Evolutionary conservation across 768 basidiomycete species (phyloP), one percentile per base, ranked within the genome.

Genomic region (Mycena pura): DNA sequence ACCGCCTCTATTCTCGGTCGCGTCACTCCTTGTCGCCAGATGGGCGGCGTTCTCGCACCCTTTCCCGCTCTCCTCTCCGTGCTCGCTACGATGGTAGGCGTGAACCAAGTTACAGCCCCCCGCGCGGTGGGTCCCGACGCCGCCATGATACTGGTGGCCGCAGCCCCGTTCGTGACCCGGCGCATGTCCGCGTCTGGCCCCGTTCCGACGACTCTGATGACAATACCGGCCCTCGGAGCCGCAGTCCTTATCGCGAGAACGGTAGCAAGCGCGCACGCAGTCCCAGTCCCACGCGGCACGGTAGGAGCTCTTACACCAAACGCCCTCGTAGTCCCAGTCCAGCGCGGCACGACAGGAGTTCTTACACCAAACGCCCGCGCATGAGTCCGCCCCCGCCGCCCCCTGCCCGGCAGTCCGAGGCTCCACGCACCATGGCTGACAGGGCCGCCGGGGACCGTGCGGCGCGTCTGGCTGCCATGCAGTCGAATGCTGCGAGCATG

Each of bases 391-490:
- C 82, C 27, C 80, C 82, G 6, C 70, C 72, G 31, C 60, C 67
- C 22, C 47, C 63, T 3, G 51, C 51, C 6, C 63, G 64, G 21
- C 38, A 63, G 17, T 54, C 65, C 14, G 60, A 64, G 11, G 66
- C 73, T 48, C 68, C 74, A 41, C 69, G 60, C 34, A 62, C 41
- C 51, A 67, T 62, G 41, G 57, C 63, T 28, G 50, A 70, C 31
- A 67, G 72, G 48, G 60, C 67, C 50, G 71, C 75, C 8, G 80
- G 82, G 1, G 90, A 89, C 27, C 89, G 95, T 31, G 88, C 88
- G 3, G 91, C 92, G 25, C 88, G 92, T n/a, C 80, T 99, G 27
- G 96, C 93, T 0, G 91, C 94, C 5, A 99, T 99, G 96, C 76
- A 88, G 22, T 76, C 82, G 2, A 86, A 89, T 59, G 96, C 96